Conservation (phyloP, 2,329 filamentous ascomycete genomes). For the Nothomitra cinnamomea region DNA sequence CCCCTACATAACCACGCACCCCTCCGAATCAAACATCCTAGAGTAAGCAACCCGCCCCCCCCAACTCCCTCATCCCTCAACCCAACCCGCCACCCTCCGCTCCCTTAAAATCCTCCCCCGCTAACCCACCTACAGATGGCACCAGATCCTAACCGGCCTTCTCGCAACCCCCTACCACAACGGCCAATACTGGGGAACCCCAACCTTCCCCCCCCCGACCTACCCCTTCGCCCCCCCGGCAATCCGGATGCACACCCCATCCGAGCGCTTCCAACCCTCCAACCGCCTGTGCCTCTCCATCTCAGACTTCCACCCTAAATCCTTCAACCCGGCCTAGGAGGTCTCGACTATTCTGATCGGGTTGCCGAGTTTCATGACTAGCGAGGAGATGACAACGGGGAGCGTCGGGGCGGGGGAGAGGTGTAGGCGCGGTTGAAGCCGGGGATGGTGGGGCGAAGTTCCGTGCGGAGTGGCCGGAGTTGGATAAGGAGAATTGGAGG, state of each 20-base stretch:
- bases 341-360: slow-evolving; percentile 93
- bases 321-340: slow-evolving; percentile 97
- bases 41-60: slow-evolving; percentile 45
- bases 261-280: slow-evolving; percentile 84
- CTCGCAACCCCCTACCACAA: slow-evolving; percentile 85
- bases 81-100: background rate
- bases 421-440: slow-evolving; percentile 60
- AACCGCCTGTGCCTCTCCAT: slow-evolving; percentile 89
- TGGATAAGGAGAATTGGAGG: slow-evolving; percentile 77
- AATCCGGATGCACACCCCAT: slow-evolving; percentile 97
- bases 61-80: too few species aligned
- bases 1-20: slow-evolving; percentile 76
- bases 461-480: slow-evolving; percentile 70
- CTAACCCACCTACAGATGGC: slow-evolving; percentile 45
- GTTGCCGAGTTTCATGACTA: slow-evolving; percentile 92
- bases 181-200: slow-evolving; percentile 95
- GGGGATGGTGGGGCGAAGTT: slow-evolving; percentile 91
- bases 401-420: slow-evolving; percentile 56
- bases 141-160: slow-evolving; percentile 89
- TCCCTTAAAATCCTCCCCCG: background rate
- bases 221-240: slow-evolving; percentile 95
- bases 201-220: slow-evolving; percentile 87
- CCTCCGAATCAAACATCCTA: slow-evolving; percentile 78
- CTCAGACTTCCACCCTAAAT: slow-evolving; percentile 93
- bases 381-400: slow-evolving; percentile 96